Base-by-base conservation (phyloP, 139 green algal genomes). In the Haematococcus lacustris region DNA sequence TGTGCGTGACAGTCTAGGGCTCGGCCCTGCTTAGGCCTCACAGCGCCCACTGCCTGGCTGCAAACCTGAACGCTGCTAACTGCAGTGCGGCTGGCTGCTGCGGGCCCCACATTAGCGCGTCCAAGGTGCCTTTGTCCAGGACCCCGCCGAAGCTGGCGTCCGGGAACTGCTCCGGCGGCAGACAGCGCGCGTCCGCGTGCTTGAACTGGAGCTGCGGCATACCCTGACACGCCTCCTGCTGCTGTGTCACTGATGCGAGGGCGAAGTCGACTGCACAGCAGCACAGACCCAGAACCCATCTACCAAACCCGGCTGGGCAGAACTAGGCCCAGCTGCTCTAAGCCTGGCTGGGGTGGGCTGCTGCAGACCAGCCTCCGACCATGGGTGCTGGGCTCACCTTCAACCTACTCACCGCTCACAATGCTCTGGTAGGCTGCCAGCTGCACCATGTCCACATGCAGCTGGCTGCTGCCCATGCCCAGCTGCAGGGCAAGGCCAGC, bases 91-190 rank as follows among this genome's bases (percentile, higher is more conserved):
- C n/a, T n/a, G n/a, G n/a, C n/a, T n/a, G n/a, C n/a, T n/a, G n/a
- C n/a, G n/a, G n/a, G n/a, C n/a, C 75, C 50, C 76, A 85, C 65
- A 87, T 28, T 3, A 85, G 65, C 3, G 83, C 81, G 65, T 89
- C 83, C 38, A 87, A 38, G 0, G 83, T 89, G 26, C 83, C 83
- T 60, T 89, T 89, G 76, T 89, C 83, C 28, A 89, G 30, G 30
- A 89, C 73, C 1, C 68, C 79, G 33, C 75, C 77, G 59, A 84
- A 86, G 21, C 50, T 67, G 51, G 21, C 63, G 32, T 50, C 69
- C 2, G 25, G 28, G 51, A 84, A 76, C 40, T 83, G n/a, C n/a
- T n/a, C n/a, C n/a, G n/a, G n/a, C n/a, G n/a, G n/a, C n/a, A n/a
- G n/a, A n/a, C n/a, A n/a, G n/a, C n/a, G n/a, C n/a, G n/a, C n/a